A percentile compares a stretch with the other conserved stretches of the same genome.
Evolutionary conservation across 495 filamentous ascomycete genomes (phyloP).

Genomic region (Cryomyces minteri): DNA sequence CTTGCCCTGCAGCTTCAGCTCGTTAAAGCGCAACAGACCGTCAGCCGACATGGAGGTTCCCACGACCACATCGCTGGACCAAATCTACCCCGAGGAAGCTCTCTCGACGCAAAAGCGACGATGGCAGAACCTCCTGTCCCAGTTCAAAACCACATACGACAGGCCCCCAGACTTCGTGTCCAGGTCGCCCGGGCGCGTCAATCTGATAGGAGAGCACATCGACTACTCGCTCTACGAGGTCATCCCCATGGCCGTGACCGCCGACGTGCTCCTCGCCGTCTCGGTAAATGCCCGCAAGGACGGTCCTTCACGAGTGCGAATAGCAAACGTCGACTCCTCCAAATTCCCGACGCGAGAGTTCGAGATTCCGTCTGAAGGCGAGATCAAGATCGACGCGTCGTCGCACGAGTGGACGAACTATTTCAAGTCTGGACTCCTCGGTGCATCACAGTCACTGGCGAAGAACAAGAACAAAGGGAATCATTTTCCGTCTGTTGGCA

Average conservation of each 20-base stretch:
- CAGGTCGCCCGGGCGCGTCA: conserved; percentile 82
- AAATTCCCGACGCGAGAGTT: conserved; percentile 70
- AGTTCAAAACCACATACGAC: conserved; percentile 58
- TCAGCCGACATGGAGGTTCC: conserved; percentile 11
- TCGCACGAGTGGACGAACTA: conserved; percentile 88
- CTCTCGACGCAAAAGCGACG: conserved; percentile 36
- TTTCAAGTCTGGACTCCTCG: conserved; percentile 80
- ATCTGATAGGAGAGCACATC: conserved; percentile 96
- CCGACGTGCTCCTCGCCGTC: conserved; percentile 79
- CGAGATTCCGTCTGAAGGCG: conserved; percentile 33
- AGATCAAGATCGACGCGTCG: conserved; percentile 21
- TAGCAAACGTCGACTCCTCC: conserved; percentile 64
- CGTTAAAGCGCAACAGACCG: too few relatives aligned
- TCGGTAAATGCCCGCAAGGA: conserved; percentile 30
- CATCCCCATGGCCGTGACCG: conserved; percentile 83
- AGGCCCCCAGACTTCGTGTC: conserved; percentile 62
- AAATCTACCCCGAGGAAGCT: conserved; percentile 51
- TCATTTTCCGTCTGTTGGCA: conserved; percentile 47
- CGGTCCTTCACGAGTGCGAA: conserved; percentile 31
- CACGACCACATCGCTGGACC: conserved; percentile 33
- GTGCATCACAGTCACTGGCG: conserved; percentile 60
- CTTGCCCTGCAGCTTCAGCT: too few relatives aligned
- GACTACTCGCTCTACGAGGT: conserved; percentile 96
- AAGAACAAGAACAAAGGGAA: conserved; percentile 34
- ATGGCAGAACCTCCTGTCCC: conserved; percentile 52